Percentiles rank a stretch among this genome's conserved stretches.
These are phyloP conservation scores for Meyerozyma smithsonii DNA, from an alignment of 1,139 yeast genomes.

Conservation along the genomic window DNA sequence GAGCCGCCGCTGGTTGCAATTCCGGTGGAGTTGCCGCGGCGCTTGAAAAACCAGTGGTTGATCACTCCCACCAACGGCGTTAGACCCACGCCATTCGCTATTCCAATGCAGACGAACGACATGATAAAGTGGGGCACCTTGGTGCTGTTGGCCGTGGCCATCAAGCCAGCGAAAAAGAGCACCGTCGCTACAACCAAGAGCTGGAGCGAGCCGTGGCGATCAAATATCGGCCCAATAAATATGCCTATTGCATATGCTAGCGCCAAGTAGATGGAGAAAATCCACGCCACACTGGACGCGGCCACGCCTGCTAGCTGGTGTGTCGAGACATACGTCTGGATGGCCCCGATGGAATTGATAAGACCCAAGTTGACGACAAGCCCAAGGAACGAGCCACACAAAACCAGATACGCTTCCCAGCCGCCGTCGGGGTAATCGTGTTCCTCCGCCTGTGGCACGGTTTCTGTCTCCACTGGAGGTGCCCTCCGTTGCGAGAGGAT, in stretches of 20 bases:
- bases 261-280: constrained; percentile 13
- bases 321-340: constrained; percentile 51
- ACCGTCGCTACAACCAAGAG: constrained; percentile 43
- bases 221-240: constrained; percentile 38
- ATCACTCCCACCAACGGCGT: constrained; percentile 54
- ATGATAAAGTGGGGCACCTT: constrained; percentile 52
- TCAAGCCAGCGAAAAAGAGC: constrained; percentile 41
- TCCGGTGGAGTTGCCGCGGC: constrained; percentile 53
- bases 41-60: constrained; percentile 54
- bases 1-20: constrained; percentile 61
- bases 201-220: constrained; percentile 40
- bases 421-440: constrained; percentile 65
- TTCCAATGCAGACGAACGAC: constrained; percentile 47
- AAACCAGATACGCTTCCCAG: constrained; percentile 49
- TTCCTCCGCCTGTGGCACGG: not conserved
- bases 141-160: constrained; percentile 47
- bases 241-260: constrained; percentile 11
- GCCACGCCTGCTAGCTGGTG: constrained; percentile 43
- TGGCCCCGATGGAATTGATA: constrained; percentile 54
- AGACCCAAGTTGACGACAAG: constrained; percentile 57
- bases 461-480: not conserved
- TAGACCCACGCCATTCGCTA: constrained; percentile 54
- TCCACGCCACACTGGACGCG: constrained; percentile 31
- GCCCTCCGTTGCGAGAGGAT: not conserved
- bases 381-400: constrained; percentile 59